phyloP scores from a whole-genome alignment of 768 basidiomycete genomes.

The Phylloporus sp. region DNA sequence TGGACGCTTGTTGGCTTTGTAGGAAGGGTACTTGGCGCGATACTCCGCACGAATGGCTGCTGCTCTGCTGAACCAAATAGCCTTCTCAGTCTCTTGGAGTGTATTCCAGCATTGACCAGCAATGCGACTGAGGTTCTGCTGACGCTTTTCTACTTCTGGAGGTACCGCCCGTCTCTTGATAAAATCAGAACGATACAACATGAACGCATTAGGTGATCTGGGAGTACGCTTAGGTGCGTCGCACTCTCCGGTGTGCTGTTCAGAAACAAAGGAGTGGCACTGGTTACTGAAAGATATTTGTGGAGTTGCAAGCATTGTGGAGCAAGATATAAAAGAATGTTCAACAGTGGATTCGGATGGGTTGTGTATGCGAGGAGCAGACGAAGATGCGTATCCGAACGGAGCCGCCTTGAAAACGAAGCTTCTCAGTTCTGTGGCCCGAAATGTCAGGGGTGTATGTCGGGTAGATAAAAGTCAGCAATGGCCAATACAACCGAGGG shows the following conservation, averaged over 20 bases:
- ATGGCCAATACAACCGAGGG: not conserved
- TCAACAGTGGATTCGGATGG: not conserved
- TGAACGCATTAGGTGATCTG: constrained; percentile 54
- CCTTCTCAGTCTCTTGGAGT: constrained; percentile 33
- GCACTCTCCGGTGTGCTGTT: not conserved
- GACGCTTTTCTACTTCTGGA: constrained; percentile 42
- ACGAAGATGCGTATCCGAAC: not conserved
- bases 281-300: not conserved
- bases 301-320: constrained; percentile 7
- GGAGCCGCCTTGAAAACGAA: not conserved
- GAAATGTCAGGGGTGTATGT: constrained; percentile 1
- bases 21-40: constrained; percentile 24
- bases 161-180: constrained; percentile 41
- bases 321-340: not conserved
- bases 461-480: not conserved
- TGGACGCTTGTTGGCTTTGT: constrained; percentile 22
- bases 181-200: constrained; percentile 51
- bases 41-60: constrained; percentile 26
- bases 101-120: constrained; percentile 51
- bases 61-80: constrained; percentile 34
- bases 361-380: not conserved
- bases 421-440: not conserved
- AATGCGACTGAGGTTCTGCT: constrained; percentile 51
- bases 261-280: constrained; percentile 5
- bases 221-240: constrained; percentile 33